phyloP scores from a whole-genome alignment of 352 stramenopile species.

The Phytophthora meadii region DNA sequence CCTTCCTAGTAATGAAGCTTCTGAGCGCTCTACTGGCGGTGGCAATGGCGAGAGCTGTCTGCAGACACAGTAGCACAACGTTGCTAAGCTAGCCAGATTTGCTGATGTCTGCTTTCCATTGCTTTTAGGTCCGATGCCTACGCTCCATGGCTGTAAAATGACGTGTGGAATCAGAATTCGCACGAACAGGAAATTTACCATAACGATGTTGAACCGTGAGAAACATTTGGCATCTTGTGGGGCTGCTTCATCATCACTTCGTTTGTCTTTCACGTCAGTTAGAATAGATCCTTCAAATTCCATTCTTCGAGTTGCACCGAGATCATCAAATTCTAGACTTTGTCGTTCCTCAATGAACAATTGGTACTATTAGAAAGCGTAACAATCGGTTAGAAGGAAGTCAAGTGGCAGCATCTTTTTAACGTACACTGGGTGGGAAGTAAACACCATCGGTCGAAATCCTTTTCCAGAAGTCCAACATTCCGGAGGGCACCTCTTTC shows the following conservation, averaged over 20 bases:
- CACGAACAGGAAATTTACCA: slow-evolving; percentile 71
- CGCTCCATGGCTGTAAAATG: slow-evolving; percentile 57
- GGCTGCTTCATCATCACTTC: not conserved
- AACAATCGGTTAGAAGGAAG: slow-evolving; percentile 15
- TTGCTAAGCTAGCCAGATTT: slow-evolving; percentile 59
- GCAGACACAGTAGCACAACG: slow-evolving; percentile 61
- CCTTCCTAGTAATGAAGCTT: slow-evolving; percentile 14
- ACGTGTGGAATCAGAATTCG: slow-evolving; percentile 69
- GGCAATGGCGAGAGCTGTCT: slow-evolving; percentile 52
- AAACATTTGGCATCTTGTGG: not conserved
- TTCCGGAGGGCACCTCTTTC: slow-evolving; percentile 54
- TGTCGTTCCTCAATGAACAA: slow-evolving; percentile 53
- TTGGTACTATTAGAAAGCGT: slow-evolving; percentile 48
- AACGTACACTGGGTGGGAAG: slow-evolving; percentile 61
- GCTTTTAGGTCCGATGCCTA: slow-evolving; percentile 41
- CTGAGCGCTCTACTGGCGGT: slow-evolving; percentile 10
- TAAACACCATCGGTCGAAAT: slow-evolving; percentile 69
- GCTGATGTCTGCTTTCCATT: slow-evolving; percentile 32
- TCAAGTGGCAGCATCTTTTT: not conserved
- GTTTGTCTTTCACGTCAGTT: slow-evolving; percentile 1
- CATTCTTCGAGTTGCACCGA: slow-evolving; percentile 63
- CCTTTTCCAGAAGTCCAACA: slow-evolving; percentile 65
- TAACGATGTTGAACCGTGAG: slow-evolving; percentile 58
- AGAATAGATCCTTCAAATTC: slow-evolving; percentile 11
- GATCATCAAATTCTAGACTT: slow-evolving; percentile 58